These are phyloP conservation scores for Metarhizium brunneum DNA, from an alignment of 2,329 filamentous ascomycete genomes.

Conservation along the genomic window DNA sequence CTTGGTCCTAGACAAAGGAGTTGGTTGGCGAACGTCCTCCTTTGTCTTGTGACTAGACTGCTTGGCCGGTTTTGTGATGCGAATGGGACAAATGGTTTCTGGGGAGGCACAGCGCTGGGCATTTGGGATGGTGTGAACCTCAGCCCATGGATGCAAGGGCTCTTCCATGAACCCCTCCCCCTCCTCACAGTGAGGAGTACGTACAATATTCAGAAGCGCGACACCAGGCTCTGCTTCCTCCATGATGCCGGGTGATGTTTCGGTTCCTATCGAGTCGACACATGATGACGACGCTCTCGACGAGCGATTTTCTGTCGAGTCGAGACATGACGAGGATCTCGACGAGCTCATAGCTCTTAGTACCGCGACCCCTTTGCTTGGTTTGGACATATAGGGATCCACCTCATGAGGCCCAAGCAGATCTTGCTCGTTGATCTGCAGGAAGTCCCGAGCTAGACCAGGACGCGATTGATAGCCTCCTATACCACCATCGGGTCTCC, in stretches of 20 bases:
- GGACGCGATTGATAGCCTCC: not conserved
- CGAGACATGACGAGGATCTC: not conserved
- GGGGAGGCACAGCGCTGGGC: not conserved
- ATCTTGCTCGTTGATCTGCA: not conserved
- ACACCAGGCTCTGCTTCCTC: not conserved
- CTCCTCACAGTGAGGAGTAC: not conserved
- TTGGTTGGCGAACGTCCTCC: not conserved
- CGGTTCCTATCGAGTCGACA: not conserved
- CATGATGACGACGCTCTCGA: too few relatives aligned
- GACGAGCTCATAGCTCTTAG: not conserved
- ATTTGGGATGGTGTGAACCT: not conserved
- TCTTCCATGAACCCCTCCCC: not conserved
- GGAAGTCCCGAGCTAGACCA: not conserved
- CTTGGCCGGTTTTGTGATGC: not conserved
- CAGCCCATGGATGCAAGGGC: not conserved
- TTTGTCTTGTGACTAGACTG: too few relatives aligned
- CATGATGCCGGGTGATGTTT: not conserved
- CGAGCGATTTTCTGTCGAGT: not conserved
- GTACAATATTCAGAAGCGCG: not conserved
- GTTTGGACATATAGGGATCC: not conserved
- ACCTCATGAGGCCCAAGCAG: not conserved
- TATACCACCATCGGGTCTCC: not conserved
- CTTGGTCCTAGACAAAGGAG: not conserved
- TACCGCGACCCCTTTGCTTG: not conserved
- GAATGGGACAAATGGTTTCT: not conserved